Base-by-base conservation (phyloP, 352 stramenopile species). In the Phytophthora pistaciae region DNA sequence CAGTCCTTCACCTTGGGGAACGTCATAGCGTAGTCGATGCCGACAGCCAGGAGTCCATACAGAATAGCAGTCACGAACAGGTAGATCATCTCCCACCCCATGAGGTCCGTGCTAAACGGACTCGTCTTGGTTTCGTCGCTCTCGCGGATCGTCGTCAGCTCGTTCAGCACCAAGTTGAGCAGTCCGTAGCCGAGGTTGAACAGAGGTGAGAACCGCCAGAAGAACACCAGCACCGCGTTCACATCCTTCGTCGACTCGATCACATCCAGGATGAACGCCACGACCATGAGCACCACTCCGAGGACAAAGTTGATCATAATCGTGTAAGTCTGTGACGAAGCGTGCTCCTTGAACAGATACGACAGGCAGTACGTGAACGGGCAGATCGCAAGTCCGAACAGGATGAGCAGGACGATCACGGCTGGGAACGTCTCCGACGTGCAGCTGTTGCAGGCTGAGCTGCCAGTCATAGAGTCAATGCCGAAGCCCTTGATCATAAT, bases 251-350 rank as follows among this genome's bases (percentile, higher is more conserved):
- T 91, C 20, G 76, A 84, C 3, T 77, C 79, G 40, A 89, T 81
- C 33, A 82, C 48, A 54, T 87, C 80, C 27, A 91, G 29, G 18
- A 91, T 78, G 36, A 86, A 88, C 11, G 84, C 80, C 27, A 91
- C 65, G 0, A 91, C 64, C 77, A 92, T 86, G 3, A 93, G 64
- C 18, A 89, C 70, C 5, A 90, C 73, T 10, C 86, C 86, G 29
- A 91, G 60, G 61, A 91, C 21, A 38, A 93, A 90, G 72, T 91
- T 91, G 66, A 88, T 82, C 73, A 88, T 87, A 50, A 92, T 86
- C 36, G 82, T 90, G 64, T 87, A 90, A 20, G 79, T 92, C 72
- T 93, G 86, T 25, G 86, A 84, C 14, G 79, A 80, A n/a, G 84
- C 80, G 56, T 85, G 77, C 36, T 91, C 83, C 59, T 86, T 80